Evolutionary conservation across 495 filamentous ascomycete species (phyloP), one percentile per base, ranked within the genome.

Genomic region (Collariella sp.): DNA sequence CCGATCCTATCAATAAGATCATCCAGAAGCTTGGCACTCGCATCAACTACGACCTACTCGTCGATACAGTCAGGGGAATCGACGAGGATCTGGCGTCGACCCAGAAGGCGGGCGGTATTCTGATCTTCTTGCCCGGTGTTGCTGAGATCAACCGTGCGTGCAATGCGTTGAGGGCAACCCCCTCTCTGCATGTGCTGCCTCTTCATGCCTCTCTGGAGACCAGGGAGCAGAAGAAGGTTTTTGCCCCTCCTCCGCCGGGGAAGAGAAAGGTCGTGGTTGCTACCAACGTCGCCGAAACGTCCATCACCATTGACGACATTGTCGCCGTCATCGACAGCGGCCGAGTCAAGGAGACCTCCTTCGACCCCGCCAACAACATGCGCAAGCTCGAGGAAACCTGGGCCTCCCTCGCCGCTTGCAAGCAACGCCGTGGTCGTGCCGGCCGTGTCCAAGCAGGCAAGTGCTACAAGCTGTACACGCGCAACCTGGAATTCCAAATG

Each of bases 241-340:
- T 98, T 66, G 76, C 80, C 15, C 77, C 72, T 23, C 74, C 93
- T 1, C 90, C 93, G 0, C 67, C 67, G 19, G 90, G 89, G 1
- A 89, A 86, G 69, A 76, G 93, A 20, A 98, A 98, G 70, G 83
- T 98, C 36, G 85, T 98, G 20, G 87, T 88, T 11, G 86, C 93
- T 1, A 98, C 93, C 15, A 98, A 98, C 59, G 91, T 98, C 15
- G 93, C 93, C 2, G 93, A 98, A 66, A 98, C 93, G 0, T 97
- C 93, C 10, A 97, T 98, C 56, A 98, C 93, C 0, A 98, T 98
- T 47, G 88, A 93, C 53, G 93, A 98, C 62, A 86, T 97, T 33
- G 91, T 97, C 12, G 93, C 90, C 20, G 94, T 98, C 46, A 94
- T 98, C 48, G 93, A 98, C 63, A 90, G 86, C 7, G 93, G 93